These are phyloP conservation scores for Cyberlindnera suaveolens DNA, from an alignment of 805 yeast species.

Conservation along the genomic window DNA sequence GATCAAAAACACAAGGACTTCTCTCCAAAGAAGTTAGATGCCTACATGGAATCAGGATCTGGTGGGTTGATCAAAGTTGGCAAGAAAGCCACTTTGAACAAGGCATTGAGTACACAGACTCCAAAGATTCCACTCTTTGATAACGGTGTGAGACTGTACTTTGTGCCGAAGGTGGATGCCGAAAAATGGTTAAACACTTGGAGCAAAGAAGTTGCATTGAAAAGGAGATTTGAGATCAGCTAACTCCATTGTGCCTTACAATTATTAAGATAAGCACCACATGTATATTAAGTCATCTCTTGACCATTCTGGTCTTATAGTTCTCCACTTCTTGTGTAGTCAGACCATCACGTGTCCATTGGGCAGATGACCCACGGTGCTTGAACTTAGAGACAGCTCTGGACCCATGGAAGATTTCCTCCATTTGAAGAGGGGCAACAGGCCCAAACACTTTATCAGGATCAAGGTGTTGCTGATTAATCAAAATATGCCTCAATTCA, in stretches of 20 bases:
- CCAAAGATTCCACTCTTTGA: slow-evolving; percentile 78
- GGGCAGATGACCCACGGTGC: slow-evolving; percentile 44
- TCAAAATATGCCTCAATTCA: slow-evolving; percentile 39
- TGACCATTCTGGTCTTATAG: slow-evolving; percentile 31
- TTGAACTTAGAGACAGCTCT: slow-evolving; percentile 41
- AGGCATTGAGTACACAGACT: slow-evolving; percentile 52
- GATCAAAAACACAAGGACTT: slow-evolving; percentile 56
- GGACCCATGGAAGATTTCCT: slow-evolving; percentile 54
- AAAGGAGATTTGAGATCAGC: slow-evolving; percentile 29
- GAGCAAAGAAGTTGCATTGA: slow-evolving; percentile 55
- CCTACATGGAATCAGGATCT: slow-evolving; percentile 71
- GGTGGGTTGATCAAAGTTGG: slow-evolving; percentile 89
- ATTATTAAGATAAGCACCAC: too few species aligned
- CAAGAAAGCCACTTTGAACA: slow-evolving; percentile 60
- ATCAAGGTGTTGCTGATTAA: slow-evolving; percentile 46
- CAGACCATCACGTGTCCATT: slow-evolving; percentile 42
- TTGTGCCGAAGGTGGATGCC: slow-evolving; percentile 70
- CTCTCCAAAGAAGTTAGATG: slow-evolving; percentile 51
- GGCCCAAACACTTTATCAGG: slow-evolving; percentile 73
- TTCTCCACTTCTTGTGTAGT: slow-evolving; percentile 40
- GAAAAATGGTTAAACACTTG: slow-evolving; percentile 60
- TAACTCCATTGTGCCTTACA: neutral
- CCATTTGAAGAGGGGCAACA: slow-evolving; percentile 60
- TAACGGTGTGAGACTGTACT: slow-evolving; percentile 59
- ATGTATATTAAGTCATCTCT: slow-evolving; percentile 1